These are phyloP conservation scores for Wickerhamiella spandovensis DNA, from an alignment of 805 yeast genomes.

Conservation along the genomic window DNA sequence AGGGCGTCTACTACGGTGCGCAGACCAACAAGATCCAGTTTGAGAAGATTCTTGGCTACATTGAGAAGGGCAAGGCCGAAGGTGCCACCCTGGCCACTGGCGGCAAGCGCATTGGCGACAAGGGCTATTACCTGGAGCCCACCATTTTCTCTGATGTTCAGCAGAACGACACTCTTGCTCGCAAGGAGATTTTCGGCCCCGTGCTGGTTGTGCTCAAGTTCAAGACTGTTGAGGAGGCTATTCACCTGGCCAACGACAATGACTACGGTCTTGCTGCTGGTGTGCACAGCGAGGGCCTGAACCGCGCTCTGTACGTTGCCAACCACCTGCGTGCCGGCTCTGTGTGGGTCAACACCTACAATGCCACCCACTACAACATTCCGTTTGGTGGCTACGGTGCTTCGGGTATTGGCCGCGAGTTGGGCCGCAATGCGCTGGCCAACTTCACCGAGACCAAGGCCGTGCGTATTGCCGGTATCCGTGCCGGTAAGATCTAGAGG, in stretches of 20 bases:
- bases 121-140: conserved; percentile 42
- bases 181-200: conserved; percentile 92
- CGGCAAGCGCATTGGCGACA: conserved; percentile 61
- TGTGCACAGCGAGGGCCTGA: conserved; percentile 56
- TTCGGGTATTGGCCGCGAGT: conserved; percentile 72
- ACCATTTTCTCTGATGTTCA: conserved; percentile 76
- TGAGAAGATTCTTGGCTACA: conserved; percentile 62
- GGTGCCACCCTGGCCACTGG: conserved; percentile 78
- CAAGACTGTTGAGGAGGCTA: conserved; percentile 67
- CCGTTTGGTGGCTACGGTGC: conserved; percentile 76
- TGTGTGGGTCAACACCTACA: conserved; percentile 57
- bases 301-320: conserved; percentile 55
- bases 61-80: conserved; percentile 63
- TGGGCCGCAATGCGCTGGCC: conserved; percentile 60
- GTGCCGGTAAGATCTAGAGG: not conserved
- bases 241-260: conserved; percentile 65
- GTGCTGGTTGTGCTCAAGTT: conserved; percentile 77
- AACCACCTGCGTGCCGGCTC: conserved; percentile 50
- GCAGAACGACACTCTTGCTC: conserved; percentile 59
- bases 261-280: conserved; percentile 78
- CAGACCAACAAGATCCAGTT: conserved; percentile 75
- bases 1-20: conserved; percentile 76
- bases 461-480: conserved; percentile 49
- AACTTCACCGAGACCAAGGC: conserved; percentile 67
- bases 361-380: conserved; percentile 48